Evolutionary conservation across 805 yeast genomes (phyloP), one percentile per base, ranked within the genome.

Genomic region (Metschnikowia lunata): DNA sequence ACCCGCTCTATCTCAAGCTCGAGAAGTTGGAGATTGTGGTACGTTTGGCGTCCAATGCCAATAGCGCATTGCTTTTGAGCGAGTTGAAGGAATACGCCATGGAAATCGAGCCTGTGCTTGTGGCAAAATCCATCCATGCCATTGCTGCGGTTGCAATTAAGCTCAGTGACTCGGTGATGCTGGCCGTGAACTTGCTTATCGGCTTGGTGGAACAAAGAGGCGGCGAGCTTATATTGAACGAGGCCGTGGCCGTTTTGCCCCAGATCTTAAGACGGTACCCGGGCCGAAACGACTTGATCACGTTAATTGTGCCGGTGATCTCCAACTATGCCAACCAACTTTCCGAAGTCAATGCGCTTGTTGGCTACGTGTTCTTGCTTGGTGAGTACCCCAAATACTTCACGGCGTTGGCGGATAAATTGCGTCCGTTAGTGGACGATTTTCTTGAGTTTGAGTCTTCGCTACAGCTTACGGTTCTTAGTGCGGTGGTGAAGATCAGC

Each of bases 91-190:
- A 86, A 62, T 86, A 86, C 58, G 79, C 91, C 5, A 80, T 82
- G 83, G 96, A 87, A 58, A 80, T 88, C 55, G 97, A 91, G 57
- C 79, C 83, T 3, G 83, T 86, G 38, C 80, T 89, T 51, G 95
- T 85, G 12, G 61, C 74, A 35, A 75, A 81, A 48, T 75, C 91
- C 2, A 77, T 85, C 31, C 72, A 72, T 46, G 85, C 86, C 8
- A 75, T 85, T 50, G 84, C 88, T 0, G 84, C 86, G 39, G 74
- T 85, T 38, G 89, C 88, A 9, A 80, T 85, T 48, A 81, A 82
- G 56, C 63, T 82, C 13, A 70, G 77, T 6, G 73, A 67, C 43
- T 68, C 78, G 39, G 72, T 77, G 1, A 69, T 76, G 36, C 81
- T 76, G 54, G 75, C 87, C 3, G 71, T 84, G 43, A 87, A 83